phyloP scores from a whole-genome alignment of 352 stramenopile species.

The Phytophthora pisi region DNA sequence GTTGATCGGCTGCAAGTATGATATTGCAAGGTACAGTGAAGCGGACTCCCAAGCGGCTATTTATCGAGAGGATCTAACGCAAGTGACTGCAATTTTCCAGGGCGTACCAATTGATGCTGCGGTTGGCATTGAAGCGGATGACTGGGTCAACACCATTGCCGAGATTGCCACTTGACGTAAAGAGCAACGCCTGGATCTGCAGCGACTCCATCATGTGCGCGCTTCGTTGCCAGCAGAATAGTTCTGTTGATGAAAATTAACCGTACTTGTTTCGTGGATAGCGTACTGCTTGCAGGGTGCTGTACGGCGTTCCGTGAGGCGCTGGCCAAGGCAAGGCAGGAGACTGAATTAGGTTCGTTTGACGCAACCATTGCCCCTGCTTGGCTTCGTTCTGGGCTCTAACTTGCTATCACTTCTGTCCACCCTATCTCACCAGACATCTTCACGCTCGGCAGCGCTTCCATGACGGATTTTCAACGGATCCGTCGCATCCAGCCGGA shows the following conservation, averaged over 20 bases:
- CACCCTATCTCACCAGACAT: constrained; percentile 45
- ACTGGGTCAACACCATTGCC: constrained; percentile 45
- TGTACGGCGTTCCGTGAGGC: constrained; percentile 54
- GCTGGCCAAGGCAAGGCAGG: constrained; percentile 50
- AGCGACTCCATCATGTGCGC: constrained; percentile 77
- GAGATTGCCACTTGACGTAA: constrained; percentile 54
- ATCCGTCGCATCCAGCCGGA: constrained; percentile 51
- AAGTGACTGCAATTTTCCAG: constrained; percentile 24
- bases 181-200: constrained; percentile 74
- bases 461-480: constrained; percentile 69
- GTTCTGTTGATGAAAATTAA: constrained; percentile 2
- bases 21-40: constrained; percentile 53
- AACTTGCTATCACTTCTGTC: background rate
- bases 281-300: constrained; percentile 68
- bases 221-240: background rate
- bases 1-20: constrained; percentile 69
- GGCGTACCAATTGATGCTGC: constrained; percentile 67
- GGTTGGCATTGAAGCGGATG: constrained; percentile 58
- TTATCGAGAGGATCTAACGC: constrained; percentile 3
- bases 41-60: background rate
- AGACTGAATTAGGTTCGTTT: constrained; percentile 57
- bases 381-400: background rate
- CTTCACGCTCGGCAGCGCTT: constrained; percentile 75
- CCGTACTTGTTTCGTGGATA: constrained; percentile 13
- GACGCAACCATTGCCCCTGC: background rate